Base-by-base conservation (phyloP, 306 rosid genomes). In the Herpetospermum pedunculosum region DNA sequence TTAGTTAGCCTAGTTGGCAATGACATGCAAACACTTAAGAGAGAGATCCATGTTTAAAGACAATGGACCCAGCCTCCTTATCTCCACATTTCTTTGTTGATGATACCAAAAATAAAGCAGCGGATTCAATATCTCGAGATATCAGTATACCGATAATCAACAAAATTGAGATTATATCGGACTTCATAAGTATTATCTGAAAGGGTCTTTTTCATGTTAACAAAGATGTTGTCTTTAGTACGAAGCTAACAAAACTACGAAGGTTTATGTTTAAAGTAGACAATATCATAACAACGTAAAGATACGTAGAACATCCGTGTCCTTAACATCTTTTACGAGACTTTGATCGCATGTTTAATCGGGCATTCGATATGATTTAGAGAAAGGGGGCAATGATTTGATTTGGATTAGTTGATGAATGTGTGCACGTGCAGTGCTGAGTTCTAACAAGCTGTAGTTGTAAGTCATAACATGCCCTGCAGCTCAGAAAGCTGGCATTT, bases 401-500 rank as follows among this genome's bases (percentile, higher is more conserved):
- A n/a, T n/a, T n/a, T 19, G 55, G 5, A 2, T 48, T 6, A 6
- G 18, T n/a, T n/a, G 21, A 19, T 60, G 68, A 60, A 32, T 16
- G 68, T 32, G 64, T 70, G 50, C 37, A 68, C 53, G 55, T 69
- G 74, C 73, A 46, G 6, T 29, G 41, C 28, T 70, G 43, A 70
- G 58, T 43, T 69, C 23, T 26, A 65, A 67, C 52, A 23, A 67
- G 72, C 72, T 67, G 72, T 41, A 23, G 18, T 63, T 63, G 70
- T 23, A 44, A 26, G 52, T 29, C 16, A 70, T 46, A 70, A 70
- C 74, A 46, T 70, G 41, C 73, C 54, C 73, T 44, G 73, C 73
- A 25, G 57, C 26, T 35, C 74, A 41, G 58, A 43, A 48, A 47
- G 74, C 74, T 70, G 74, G 25, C 74, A 28, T 26, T 68, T 2